Evolutionary conservation across 208 protist species (phyloP), one percentile per base, ranked within the genome.

Genomic region (Trypanosoma melophagium): DNA sequence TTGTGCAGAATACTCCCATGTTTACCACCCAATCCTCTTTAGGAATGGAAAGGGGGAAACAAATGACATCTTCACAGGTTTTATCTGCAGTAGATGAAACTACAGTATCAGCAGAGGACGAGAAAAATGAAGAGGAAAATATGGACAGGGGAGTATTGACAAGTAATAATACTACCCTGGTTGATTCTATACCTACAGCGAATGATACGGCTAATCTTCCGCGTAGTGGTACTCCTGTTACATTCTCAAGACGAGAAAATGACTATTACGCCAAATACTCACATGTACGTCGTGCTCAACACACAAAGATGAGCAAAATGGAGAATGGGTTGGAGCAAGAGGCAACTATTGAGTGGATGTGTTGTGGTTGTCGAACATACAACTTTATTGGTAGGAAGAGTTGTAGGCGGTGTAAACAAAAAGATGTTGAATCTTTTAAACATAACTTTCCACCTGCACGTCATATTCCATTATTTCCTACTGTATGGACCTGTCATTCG

Each of bases 381-480:
- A 94, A 91, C 58, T 66, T 80, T 56, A 42, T 86, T n/a, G 58
- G 28, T 21, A 38, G 71, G 19, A 60, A 49, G 17, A 61, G 60
- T 9, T 94, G 88, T 54, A 60, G 62, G 21, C 65, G 73, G 7
- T 94, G 88, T 47, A 72, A 69, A 17, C 73, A 81, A 28, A 24
- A 73, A 13, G 67, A 76, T 54, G 22, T 74, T 2, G 52, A 55
- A 0, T 94, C 88, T 55, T 72, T 86, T 57, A 73, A 83, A 10
- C 42, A 66, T 49, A 54, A 61, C 17, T 70, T 60, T 16, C 83
- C 85, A 47, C 89, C 89, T 12, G 45, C 78, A 14, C 86, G 89
- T 19, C 80, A 90, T 52, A 83, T 89, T 16, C 69, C 77, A n/a
- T 25, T 87, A n/a, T 86, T 91, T 65, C 86, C 89, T 7, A 44